Percentiles rank a stretch among this genome's conserved stretches.
Conservation (phyloP, 2,329 filamentous ascomycete genomes). For the Ascochyta clinopodiicola region DNA sequence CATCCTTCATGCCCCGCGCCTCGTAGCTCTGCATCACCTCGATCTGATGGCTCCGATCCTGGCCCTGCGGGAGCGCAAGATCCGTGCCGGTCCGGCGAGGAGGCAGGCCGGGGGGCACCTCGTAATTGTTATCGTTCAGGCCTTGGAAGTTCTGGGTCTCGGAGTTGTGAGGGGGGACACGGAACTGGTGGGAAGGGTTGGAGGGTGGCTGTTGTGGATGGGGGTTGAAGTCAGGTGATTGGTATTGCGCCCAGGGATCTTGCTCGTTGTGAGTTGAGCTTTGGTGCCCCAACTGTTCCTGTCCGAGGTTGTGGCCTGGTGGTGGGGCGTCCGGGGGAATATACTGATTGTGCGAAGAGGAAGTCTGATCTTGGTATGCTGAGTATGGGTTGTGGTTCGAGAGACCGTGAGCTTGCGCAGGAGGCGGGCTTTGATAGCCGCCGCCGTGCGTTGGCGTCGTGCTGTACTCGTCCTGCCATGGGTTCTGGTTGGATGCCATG, state of each 20-base stretch:
- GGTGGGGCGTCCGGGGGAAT: conserved; percentile 10
- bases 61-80: conserved; percentile 49
- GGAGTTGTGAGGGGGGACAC: conserved; percentile 11
- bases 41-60: conserved; percentile 52
- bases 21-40: conserved; percentile 52
- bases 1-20: conserved; percentile 40
- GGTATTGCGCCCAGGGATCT: conserved; percentile 16
- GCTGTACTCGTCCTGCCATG: conserved; percentile 32
- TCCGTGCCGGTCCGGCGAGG: conserved; percentile 44
- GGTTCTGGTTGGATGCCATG: conserved; percentile 31
- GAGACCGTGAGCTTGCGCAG: conserved; percentile 14
- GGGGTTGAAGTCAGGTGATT: conserved; percentile 17
- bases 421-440: conserved; percentile 21
- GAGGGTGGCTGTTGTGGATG: conserved; percentile 9
- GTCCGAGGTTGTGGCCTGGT: conserved; percentile 5
- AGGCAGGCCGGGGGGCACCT: conserved; percentile 33
- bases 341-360: conserved; percentile 5
- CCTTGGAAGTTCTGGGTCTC: conserved; percentile 18
- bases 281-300: not conserved
- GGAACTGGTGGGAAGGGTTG: conserved; percentile 13
- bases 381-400: conserved; percentile 31
- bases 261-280: conserved; percentile 2
- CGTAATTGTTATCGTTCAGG: conserved; percentile 18
- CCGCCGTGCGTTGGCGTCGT: conserved; percentile 9
- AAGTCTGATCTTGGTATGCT: conserved; percentile 28